These are phyloP conservation scores for Aspergillus carbonarius DNA, from an alignment of 2,329 filamentous ascomycete genomes.

Conservation along the genomic window DNA sequence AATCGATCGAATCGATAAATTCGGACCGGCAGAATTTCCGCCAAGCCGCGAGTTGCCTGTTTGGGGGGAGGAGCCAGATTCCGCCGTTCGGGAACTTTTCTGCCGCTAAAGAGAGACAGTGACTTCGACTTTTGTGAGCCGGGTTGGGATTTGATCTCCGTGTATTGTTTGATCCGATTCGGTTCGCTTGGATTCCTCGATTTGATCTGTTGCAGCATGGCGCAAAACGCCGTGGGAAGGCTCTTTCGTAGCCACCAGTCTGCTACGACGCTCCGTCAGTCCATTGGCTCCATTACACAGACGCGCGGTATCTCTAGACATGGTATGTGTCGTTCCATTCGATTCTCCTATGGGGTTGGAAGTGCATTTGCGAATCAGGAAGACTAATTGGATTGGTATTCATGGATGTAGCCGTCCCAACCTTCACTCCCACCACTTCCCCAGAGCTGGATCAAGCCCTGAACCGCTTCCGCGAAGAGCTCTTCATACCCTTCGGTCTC, in stretches of 20 bases:
- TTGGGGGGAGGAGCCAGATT: conserved; percentile 20
- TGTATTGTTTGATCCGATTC: too few species aligned
- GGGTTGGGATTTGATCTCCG: neutral
- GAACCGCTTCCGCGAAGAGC: conserved; percentile 41
- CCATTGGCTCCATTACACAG: conserved; percentile 32
- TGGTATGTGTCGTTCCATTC: conserved; percentile 21
- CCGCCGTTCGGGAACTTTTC: conserved; percentile 28
- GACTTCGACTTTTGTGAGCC: neutral
- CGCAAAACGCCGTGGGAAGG: conserved; percentile 38
- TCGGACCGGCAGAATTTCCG: conserved; percentile 40
- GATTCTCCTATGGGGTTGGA: neutral
- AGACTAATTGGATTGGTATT: neutral
- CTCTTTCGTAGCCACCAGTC: conserved; percentile 39
- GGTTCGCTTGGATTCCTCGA: neutral
- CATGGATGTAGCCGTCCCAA: conserved; percentile 33
- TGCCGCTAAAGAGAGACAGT: conserved; percentile 17
- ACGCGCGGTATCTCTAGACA: conserved; percentile 32
- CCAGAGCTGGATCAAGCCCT: conserved; percentile 43
- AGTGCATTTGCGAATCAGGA: too few species aligned
- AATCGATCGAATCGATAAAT: conserved; percentile 26
- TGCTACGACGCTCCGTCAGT: conserved; percentile 29
- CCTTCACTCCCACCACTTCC: conserved; percentile 40
- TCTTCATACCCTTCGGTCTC: conserved; percentile 46
- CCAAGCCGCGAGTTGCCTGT: conserved; percentile 32
- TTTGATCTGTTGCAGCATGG: conserved; percentile 31